Percentiles rank a stretch among this genome's conserved stretches.
Evolutionary conservation across 495 filamentous ascomycete species (phyloP).

Genomic region (Podospora pseudopauciseta): DNA sequence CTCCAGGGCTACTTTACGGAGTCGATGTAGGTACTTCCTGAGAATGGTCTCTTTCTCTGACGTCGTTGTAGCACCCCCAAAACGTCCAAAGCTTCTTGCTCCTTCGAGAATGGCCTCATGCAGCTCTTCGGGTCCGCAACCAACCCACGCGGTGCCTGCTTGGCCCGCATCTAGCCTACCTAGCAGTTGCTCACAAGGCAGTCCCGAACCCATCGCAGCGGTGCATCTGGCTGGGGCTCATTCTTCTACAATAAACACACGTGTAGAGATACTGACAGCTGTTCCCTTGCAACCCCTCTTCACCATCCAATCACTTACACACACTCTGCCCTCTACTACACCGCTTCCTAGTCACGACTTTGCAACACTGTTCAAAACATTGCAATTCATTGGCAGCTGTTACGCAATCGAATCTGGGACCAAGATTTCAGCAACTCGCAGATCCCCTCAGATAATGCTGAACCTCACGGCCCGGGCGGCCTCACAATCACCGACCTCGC

Average conservation of each 20-base stretch:
- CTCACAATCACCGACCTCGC: constrained; percentile 6
- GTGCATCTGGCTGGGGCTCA: background rate
- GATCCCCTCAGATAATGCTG: background rate
- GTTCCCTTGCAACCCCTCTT: constrained; percentile 7
- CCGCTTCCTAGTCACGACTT: constrained; percentile 1
- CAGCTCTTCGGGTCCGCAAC: constrained; percentile 7
- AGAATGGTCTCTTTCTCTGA: background rate
- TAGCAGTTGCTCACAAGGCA: background rate
- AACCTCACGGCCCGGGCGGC: constrained; percentile 1
- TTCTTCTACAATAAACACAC: background rate
- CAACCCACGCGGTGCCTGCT: background rate
- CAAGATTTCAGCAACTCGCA: constrained; percentile 9
- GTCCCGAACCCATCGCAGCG: background rate
- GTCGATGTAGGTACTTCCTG: too few species aligned
- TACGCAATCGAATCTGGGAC: constrained; percentile 26
- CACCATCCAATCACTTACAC: constrained; percentile 1
- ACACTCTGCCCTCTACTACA: background rate
- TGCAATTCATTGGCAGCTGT: constrained; percentile 11
- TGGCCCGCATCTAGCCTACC: background rate
- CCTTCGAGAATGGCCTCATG: constrained; percentile 6
- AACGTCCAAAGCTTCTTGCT: constrained; percentile 5
- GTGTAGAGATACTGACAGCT: background rate
- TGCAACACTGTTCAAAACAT: background rate
- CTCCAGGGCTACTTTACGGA: too few species aligned
- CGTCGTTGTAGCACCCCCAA: constrained; percentile 2